Percentiles rank a stretch among this genome's conserved stretches.
These are phyloP conservation scores for Aspergillus sp. DNA, from an alignment of 2,329 filamentous ascomycete genomes.

Conservation along the genomic window DNA sequence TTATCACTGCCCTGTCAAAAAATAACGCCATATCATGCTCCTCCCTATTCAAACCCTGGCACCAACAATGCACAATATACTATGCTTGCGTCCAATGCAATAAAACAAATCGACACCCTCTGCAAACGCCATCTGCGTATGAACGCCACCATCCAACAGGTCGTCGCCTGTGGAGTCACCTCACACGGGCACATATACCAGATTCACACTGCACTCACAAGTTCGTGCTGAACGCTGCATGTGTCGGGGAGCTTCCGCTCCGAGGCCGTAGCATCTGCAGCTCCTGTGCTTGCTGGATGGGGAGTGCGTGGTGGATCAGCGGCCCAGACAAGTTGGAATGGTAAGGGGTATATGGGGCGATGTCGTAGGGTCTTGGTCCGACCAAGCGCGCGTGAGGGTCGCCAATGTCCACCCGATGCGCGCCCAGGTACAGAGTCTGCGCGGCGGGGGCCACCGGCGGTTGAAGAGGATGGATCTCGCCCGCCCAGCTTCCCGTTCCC, in stretches of 20 bases:
- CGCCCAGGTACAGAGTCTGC: slow-evolving; percentile 23
- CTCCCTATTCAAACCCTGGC: neutral
- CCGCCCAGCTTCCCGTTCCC: slow-evolving; percentile 21
- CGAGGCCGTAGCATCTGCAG: slow-evolving; percentile 21
- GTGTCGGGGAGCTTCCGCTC: slow-evolving; percentile 32
- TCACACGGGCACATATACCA: too few relatives aligned
- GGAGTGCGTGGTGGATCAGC: slow-evolving; percentile 22
- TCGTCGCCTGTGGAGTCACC: too few relatives aligned
- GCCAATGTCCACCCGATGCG: slow-evolving; percentile 30
- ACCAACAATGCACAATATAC: neutral
- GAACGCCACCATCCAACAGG: too few relatives aligned
- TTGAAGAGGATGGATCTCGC: slow-evolving; percentile 9
- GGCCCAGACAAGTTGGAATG: slow-evolving; percentile 29
- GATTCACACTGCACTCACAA: slow-evolving; percentile 8
- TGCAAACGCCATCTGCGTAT: too few relatives aligned
- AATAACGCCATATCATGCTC: slow-evolving; percentile 1
- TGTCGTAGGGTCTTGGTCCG: slow-evolving; percentile 15
- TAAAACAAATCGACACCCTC: too few relatives aligned
- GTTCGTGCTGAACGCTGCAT: slow-evolving; percentile 19
- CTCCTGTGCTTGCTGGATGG: slow-evolving; percentile 16
- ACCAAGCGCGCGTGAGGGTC: slow-evolving; percentile 25
- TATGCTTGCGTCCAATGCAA: too few relatives aligned
- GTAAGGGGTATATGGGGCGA: slow-evolving; percentile 22
- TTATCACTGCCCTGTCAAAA: slow-evolving; percentile 27
- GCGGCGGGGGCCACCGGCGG: slow-evolving; percentile 10